Evolutionary conservation across 768 basidiomycete species (phyloP), one percentile per base, ranked within the genome.

Genomic region (Xerocomellus intermedius): DNA sequence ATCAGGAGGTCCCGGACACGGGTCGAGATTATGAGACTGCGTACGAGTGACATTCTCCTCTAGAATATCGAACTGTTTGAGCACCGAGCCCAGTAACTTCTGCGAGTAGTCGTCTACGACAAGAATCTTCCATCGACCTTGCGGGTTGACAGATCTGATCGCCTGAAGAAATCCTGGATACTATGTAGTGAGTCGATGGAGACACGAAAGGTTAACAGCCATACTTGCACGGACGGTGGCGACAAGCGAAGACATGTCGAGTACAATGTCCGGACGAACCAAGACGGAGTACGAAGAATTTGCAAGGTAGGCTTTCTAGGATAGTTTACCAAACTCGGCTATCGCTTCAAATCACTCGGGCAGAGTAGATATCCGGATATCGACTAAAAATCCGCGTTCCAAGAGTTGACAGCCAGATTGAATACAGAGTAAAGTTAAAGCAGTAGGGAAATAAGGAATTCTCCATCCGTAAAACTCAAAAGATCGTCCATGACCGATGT

Each of bases 21-120:
- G 32, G 21, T 38, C 49, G 12, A 54, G 48, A 47, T 24, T 0
- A 30, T 33, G 21, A 38, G 38, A 48, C 44, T 48, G 79, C 93
- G 69, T 75, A 97, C 96, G 82, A 43, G 94, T 97, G 41, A 98
- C 93, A 77, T 95, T 95, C 79, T 97, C 93, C 70, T 94, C 87
- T 52, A 98, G 73, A 52, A 98, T 90, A 70, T 99, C 96, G 64
- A 91, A 94, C 68, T 92, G 87, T 74, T 93, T 94, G 63, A 98
- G 79, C 4, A 95, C 92, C 9, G 89, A 83, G 57, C 86, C 82
- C 43, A 99, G 73, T 50, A 98, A 75, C 68, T 81, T 84, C 72
- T 94, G 87, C 24, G 94, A 87, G 73, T 91, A 83, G 60, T 94
- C 92, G 71, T 99, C 97, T 50, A 98, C 90, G 55, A 99, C 94